Evolutionary conservation across 352 stramenopile species (phyloP), one percentile per base, ranked within the genome.

Genomic region (Phytophthora pini): DNA sequence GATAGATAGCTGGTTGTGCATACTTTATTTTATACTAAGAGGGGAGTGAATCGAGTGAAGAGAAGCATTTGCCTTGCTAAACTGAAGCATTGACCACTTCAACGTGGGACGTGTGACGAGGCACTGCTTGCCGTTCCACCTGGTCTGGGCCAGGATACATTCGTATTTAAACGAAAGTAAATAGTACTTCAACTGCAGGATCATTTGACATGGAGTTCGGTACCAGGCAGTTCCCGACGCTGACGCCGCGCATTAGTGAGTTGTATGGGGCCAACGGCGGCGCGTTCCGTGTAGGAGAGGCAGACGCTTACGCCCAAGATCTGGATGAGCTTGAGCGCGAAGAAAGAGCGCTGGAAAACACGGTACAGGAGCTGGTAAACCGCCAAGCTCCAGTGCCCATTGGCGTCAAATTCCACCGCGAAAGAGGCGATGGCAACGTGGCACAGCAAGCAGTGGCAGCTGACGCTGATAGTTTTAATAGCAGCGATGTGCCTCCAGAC

Each of bases 311-410:
- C 13, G 53, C 68, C 9, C 65, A 72, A 8, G 82, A 87, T 17
- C 46, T 88, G 29, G 74, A 88, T 12, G 79, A 84, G 32, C 59
- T 92, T 13, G 83, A 92, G 31, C 71, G 70, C 11, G 76, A 90
- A 54, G 83, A 92, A 56, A 62, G 68, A 47, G 77, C 77, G 26
- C 56, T 92, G 22, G 77, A 86, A 66, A 71, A 56, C 1, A 85
- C 72, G 27, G 65, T 90, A 34, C 79, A 78, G 29, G 61, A 74
- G 53, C 58, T 89, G 15, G 82, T 92, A 31, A 72, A 84, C 36
- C 78, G 80, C 5, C 62, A 66, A 43, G 82, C 77, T 13, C 56
- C 80, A 0, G 47, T 66, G n/a, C 82, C 82, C 1, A 89, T 89
- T 13, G 82, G 82, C 15, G 70, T 87, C 36, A 84, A 84, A 47